Base-by-base conservation (phyloP, 352 stramenopile genomes). In the Pythium utonaiense region DNA sequence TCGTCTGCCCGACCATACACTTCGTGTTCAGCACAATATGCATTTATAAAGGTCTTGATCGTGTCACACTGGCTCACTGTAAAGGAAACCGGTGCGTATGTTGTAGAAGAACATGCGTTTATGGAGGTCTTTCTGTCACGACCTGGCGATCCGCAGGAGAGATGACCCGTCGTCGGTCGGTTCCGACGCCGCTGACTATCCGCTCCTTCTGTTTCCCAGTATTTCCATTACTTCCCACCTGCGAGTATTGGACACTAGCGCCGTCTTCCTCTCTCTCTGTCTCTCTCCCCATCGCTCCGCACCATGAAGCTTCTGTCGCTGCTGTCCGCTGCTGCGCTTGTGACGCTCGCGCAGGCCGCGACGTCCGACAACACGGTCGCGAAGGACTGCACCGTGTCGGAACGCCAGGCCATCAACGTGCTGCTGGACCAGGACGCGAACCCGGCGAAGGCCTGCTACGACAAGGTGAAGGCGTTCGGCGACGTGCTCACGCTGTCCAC, bases 341-440 rank as follows among this genome's bases (percentile, higher is more conserved):
- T 25, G 41, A 45, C 53, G 27, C 38, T 82, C 13, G 17, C 71
- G 53, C 56, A 34, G 10, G 61, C 50, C 53, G 36, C 44, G 3
- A 52, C 60, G 31, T 30, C 64, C 47, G 33, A 36, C 59, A 57
- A 62, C 34, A 54, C 57, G 13, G 47, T 71, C 62, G 69, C 78
- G 44, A 54, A 59, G 53, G 78, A 86, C 65, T 90, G 80, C 63
- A 75, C 70, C 45, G 71, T 83, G 48, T 21, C 60, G 21, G 50
- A 90, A 62, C 79, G 78, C 55, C 59, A 85, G 62, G 34, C 62
- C 33, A 64, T 79, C 51, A 90, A 85, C 73, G 70, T 77, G 64
- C 67, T 88, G 45, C 75, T 83, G 22, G 44, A 80, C n/a, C 76
- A 86, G 69, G 70, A 83, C 53, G 58, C 64, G 30, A 78, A 85